These are phyloP conservation scores for Ogataea pini DNA, from an alignment of 805 yeast genomes.

Conservation along the genomic window DNA sequence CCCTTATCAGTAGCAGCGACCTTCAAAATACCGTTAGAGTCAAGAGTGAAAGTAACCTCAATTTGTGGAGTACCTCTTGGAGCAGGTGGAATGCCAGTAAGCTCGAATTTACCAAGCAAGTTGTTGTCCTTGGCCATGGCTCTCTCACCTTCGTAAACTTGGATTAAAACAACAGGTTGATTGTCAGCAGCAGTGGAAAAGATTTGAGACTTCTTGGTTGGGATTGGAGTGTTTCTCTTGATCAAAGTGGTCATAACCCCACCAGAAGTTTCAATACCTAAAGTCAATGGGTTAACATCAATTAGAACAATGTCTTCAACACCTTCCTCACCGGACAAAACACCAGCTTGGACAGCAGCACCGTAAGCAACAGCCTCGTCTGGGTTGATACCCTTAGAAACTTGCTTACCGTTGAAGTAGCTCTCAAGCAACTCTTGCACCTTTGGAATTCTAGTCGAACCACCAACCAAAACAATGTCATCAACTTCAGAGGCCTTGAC, in stretches of 20 bases:
- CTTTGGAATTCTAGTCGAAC: constrained; percentile 99
- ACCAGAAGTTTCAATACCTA: constrained; percentile 96
- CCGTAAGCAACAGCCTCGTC: constrained; percentile 99
- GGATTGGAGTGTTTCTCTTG: constrained; percentile 93
- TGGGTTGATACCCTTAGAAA: constrained; percentile 96
- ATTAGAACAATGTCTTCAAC: constrained; percentile 85
- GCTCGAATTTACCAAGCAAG: constrained; percentile 81
- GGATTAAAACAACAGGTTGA: constrained; percentile 93
- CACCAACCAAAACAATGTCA: constrained; percentile 97
- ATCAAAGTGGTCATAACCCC: constrained; percentile 96
- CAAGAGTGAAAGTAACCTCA: constrained; percentile 86
- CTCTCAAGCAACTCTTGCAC: constrained; percentile 90
- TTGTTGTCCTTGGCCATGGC: constrained; percentile 93
- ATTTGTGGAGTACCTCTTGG: constrained; percentile 92
- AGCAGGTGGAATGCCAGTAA: constrained; percentile 85
- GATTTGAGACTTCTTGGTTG: constrained; percentile 92
- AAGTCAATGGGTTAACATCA: constrained; percentile 91
- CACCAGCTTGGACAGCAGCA: constrained; percentile 99
- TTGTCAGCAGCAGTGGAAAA: constrained; percentile 96
- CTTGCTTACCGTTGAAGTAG: constrained; percentile 91
- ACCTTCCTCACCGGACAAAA: constrained; percentile 92
- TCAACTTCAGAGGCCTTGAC: constrained; percentile 83
- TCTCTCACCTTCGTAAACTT: constrained; percentile 96
- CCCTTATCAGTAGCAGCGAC: constrained; percentile 91
- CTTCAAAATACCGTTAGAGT: constrained; percentile 84